Conservation (phyloP, 768 basidiomycete species). For the Suillus spraguei region DNA sequence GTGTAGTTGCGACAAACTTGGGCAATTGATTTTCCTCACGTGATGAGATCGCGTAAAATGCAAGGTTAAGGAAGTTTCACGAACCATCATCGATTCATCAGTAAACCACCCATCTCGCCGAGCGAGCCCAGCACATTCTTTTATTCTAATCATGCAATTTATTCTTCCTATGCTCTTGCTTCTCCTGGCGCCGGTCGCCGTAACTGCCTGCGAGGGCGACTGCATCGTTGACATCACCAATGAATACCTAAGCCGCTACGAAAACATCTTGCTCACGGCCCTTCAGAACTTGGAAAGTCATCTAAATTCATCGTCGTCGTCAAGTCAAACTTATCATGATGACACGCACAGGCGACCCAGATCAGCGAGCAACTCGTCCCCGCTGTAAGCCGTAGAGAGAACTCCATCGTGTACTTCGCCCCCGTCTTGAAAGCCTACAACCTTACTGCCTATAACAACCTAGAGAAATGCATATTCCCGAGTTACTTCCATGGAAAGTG, state of each 20-base stretch:
- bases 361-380: constrained; percentile 38
- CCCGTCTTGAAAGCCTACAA: constrained; percentile 53
- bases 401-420: constrained; percentile 40
- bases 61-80: not conserved
- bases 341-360: constrained; percentile 34
- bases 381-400: constrained; percentile 21
- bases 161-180: constrained; percentile 25
- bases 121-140: constrained; percentile 10
- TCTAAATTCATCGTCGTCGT: constrained; percentile 4
- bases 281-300: constrained; percentile 46
- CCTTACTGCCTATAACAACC: constrained; percentile 41
- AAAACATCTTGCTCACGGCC: constrained; percentile 40
- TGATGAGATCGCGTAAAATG: not conserved
- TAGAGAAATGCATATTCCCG: constrained; percentile 66
- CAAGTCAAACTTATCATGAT: not conserved
- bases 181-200: constrained; percentile 37
- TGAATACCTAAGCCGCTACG: constrained; percentile 55
- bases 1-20: too few relatives aligned
- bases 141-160: constrained; percentile 21
- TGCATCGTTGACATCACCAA: constrained; percentile 66
- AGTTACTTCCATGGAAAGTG: constrained; percentile 81
- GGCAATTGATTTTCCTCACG: constrained; percentile 2
- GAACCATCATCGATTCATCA: not conserved
- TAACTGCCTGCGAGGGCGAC: constrained; percentile 67
- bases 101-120: constrained; percentile 11